phyloP scores from a whole-genome alignment of 495 filamentous ascomycete species.

The Immersiella caudata region DNA sequence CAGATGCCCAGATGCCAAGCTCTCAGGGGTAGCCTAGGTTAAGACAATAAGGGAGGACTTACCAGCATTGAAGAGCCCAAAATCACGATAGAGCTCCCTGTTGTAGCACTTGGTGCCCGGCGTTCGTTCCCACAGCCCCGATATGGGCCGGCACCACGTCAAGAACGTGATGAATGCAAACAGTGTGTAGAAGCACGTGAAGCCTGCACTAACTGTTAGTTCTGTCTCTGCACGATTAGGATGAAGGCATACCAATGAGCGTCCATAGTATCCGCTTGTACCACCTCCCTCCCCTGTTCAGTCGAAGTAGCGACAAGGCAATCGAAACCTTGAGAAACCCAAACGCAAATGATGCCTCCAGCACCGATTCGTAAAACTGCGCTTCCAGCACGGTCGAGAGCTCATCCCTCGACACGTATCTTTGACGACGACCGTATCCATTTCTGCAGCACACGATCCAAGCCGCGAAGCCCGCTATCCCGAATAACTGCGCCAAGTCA shows the following conservation, averaged over 20 bases:
- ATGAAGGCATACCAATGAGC: slow-evolving; percentile 27
- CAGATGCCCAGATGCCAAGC: not conserved
- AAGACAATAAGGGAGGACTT: not conserved
- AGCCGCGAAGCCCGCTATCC: slow-evolving; percentile 23
- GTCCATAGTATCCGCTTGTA: slow-evolving; percentile 34
- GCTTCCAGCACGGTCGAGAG: slow-evolving; percentile 41
- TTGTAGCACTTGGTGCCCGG: slow-evolving; percentile 35
- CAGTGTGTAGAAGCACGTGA: slow-evolving; percentile 39
- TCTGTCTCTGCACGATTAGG: not conserved
- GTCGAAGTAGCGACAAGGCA: slow-evolving; percentile 36
- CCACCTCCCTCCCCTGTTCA: slow-evolving; percentile 29
- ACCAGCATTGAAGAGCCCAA: slow-evolving; percentile 45
- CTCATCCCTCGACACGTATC: slow-evolving; percentile 32
- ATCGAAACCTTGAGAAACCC: slow-evolving; percentile 53
- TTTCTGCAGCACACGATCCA: slow-evolving; percentile 35
- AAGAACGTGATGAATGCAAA: slow-evolving; percentile 41
- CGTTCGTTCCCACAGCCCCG: slow-evolving; percentile 38
- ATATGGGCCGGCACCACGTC: slow-evolving; percentile 40
- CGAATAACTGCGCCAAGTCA: slow-evolving; percentile 25
- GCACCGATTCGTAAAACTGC: slow-evolving; percentile 45
- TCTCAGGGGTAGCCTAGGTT: not conserved
- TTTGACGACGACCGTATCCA: slow-evolving; percentile 44
- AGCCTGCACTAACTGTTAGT: slow-evolving; percentile 32
- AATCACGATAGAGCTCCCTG: slow-evolving; percentile 37
- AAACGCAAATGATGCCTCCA: slow-evolving; percentile 45